A percentile compares a stretch with the other conserved stretches of the same genome.
phyloP scores from a whole-genome alignment of 2,329 filamentous ascomycete genomes.

The Aspergillus thermomutatus region DNA sequence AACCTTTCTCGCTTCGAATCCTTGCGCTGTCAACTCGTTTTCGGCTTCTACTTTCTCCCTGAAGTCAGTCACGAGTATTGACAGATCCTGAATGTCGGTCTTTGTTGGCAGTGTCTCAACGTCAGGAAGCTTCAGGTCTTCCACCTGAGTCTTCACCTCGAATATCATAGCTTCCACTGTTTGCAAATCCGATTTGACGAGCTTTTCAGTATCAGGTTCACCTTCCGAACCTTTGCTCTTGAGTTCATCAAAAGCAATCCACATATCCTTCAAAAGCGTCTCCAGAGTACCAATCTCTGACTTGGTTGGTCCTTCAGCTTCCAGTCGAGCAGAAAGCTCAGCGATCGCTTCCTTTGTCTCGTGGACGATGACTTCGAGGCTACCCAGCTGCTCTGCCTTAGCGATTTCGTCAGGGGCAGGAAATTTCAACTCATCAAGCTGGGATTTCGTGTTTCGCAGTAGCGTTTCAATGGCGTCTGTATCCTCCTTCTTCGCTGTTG shows the following conservation, averaged over 20 bases:
- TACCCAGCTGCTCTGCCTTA: slow-evolving; percentile 57
- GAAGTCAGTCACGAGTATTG: slow-evolving; percentile 68
- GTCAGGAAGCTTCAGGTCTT: slow-evolving; percentile 69
- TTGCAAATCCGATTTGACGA: slow-evolving; percentile 79
- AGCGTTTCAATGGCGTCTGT: slow-evolving; percentile 88
- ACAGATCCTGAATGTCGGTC: slow-evolving; percentile 69
- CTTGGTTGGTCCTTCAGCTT: slow-evolving; percentile 67
- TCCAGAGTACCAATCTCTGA: slow-evolving; percentile 76
- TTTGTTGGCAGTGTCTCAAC: slow-evolving; percentile 69
- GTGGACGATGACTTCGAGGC: slow-evolving; percentile 64
- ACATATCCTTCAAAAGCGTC: slow-evolving; percentile 73
- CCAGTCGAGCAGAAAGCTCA: slow-evolving; percentile 63
- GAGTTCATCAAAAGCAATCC: slow-evolving; percentile 71
- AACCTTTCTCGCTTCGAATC: slow-evolving; percentile 77
- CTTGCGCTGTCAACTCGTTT: slow-evolving; percentile 70
- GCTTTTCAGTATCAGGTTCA: slow-evolving; percentile 54
- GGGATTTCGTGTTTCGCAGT: slow-evolving; percentile 81
- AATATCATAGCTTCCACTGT: slow-evolving; percentile 75
- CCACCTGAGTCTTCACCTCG: slow-evolving; percentile 78
- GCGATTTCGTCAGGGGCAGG: slow-evolving; percentile 65
- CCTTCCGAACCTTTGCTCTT: slow-evolving; percentile 43
- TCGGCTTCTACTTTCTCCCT: slow-evolving; percentile 62
- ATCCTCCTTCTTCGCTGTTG: slow-evolving; percentile 71
- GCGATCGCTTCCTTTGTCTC: slow-evolving; percentile 73
- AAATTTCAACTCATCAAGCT: slow-evolving; percentile 72